Evolutionary conservation across 129 eudicot genomes (phyloP).

Genomic region (Escallonia herrerae): DNA sequence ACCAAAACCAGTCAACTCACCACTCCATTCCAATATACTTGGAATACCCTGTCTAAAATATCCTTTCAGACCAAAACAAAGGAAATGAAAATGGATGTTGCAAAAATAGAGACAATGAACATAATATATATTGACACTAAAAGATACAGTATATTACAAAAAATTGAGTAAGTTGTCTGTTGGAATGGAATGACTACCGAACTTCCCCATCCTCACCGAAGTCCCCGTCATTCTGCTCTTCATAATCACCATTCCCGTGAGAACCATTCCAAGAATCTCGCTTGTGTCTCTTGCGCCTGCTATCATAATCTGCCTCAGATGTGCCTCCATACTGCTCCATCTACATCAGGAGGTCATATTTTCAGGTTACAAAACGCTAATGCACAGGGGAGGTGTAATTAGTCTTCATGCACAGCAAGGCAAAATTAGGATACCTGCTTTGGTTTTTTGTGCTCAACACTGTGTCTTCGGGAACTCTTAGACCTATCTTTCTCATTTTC

Average conservation of each 20-base stretch:
- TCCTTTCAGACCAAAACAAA: too few relatives aligned
- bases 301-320: constrained; percentile 45
- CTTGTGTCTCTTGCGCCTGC: constrained; percentile 57
- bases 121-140: too few relatives aligned
- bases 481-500: constrained; percentile 46
- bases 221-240: constrained; percentile 53
- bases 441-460: constrained; percentile 51
- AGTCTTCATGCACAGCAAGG: not conserved
- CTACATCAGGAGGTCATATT: constrained; percentile 20
- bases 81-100: too few relatives aligned
- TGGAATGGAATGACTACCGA: constrained; percentile 20
- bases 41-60: too few relatives aligned
- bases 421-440: constrained; percentile 36
- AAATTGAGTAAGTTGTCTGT: not conserved
- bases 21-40: too few relatives aligned
- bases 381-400: not conserved
- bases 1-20: too few relatives aligned
- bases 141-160: too few relatives aligned
- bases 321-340: constrained; percentile 39
- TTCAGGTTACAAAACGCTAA: not conserved
- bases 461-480: constrained; percentile 47
- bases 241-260: constrained; percentile 35
- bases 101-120: too few relatives aligned
- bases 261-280: constrained; percentile 44
- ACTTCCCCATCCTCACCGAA: constrained; percentile 56